Conservation (phyloP, 2,329 filamentous ascomycete species). For the Ceratocystis destructans region DNA sequence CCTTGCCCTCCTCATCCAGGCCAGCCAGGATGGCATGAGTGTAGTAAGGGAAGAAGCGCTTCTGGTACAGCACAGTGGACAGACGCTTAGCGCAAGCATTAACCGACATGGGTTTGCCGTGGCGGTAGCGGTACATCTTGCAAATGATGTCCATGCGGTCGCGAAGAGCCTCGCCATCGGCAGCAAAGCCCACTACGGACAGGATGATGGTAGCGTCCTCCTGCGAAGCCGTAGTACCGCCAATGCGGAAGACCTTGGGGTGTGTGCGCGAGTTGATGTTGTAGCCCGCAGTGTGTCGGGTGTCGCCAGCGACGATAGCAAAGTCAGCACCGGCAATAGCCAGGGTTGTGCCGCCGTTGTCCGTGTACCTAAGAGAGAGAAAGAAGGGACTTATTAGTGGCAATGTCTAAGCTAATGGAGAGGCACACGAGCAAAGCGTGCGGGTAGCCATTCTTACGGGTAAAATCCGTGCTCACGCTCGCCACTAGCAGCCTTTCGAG, state of each 20-base stretch:
- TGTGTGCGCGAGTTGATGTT: slow-evolving; percentile 96
- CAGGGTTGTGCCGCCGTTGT: slow-evolving; percentile 93
- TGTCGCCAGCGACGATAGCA: slow-evolving; percentile 93
- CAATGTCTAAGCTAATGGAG: background rate
- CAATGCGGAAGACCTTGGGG: slow-evolving; percentile 95
- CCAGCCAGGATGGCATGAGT: slow-evolving; percentile 88
- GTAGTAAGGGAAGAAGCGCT: slow-evolving; percentile 99
- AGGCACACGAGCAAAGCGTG: background rate
- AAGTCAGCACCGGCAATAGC: slow-evolving; percentile 91
- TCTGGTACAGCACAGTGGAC: slow-evolving; percentile 89
- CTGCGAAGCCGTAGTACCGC: slow-evolving; percentile 75
- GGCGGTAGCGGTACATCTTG: slow-evolving; percentile 98
- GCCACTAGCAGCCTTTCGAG: slow-evolving; percentile 36
- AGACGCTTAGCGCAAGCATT: slow-evolving; percentile 89
- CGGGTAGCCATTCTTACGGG: slow-evolving; percentile 47
- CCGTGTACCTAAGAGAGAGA: slow-evolving; percentile 57
- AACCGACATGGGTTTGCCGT: slow-evolving; percentile 91
- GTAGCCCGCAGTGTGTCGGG: slow-evolving; percentile 88
- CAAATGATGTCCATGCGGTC: slow-evolving; percentile 87
- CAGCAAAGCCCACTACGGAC: slow-evolving; percentile 89
- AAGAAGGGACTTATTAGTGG: slow-evolving; percentile 10
- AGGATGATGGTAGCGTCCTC: slow-evolving; percentile 76
- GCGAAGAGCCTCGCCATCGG: slow-evolving; percentile 84
- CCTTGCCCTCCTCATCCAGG: slow-evolving; percentile 85
- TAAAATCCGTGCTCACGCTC: slow-evolving; percentile 69